Evolutionary conservation across 495 filamentous ascomycete genomes (phyloP).

Genomic region (Cudoniella acicularis): DNA sequence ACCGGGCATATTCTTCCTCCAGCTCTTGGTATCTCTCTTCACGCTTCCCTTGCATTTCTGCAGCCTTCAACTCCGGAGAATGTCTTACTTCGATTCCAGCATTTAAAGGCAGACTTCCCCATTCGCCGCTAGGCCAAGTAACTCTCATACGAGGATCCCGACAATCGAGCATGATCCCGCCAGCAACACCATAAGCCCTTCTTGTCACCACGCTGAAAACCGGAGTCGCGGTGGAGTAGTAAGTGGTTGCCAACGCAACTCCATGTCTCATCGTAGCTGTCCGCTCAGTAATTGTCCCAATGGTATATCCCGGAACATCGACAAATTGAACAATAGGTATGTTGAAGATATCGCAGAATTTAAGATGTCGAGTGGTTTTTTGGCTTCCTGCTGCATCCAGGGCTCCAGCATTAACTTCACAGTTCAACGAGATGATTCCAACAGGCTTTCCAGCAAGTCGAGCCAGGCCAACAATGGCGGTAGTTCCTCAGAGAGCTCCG

Average conservation of each 20-base stretch:
- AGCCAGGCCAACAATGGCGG: conserved; percentile 56
- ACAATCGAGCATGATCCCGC: conserved; percentile 58
- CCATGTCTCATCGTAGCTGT: conserved; percentile 62
- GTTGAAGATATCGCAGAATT: conserved; percentile 63
- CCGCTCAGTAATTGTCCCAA: conserved; percentile 58
- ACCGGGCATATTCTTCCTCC: conserved; percentile 52
- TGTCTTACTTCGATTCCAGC: conserved; percentile 62
- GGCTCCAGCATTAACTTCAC: conserved; percentile 58
- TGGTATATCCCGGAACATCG: conserved; percentile 59
- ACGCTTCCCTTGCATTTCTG: conserved; percentile 41
- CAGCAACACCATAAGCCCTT: conserved; percentile 57
- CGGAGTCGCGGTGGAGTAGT: conserved; percentile 56
- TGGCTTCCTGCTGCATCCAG: conserved; percentile 57
- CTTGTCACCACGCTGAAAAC: conserved; percentile 58
- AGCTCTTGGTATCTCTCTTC: conserved; percentile 47
- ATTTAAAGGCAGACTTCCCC: conserved; percentile 56
- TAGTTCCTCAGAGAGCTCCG: conserved; percentile 57
- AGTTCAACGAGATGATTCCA: conserved; percentile 54
- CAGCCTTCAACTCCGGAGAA: conserved; percentile 52
- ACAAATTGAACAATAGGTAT: conserved; percentile 60
- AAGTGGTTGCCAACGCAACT: conserved; percentile 53
- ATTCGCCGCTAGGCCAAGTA: conserved; percentile 59
- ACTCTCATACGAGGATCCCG: conserved; percentile 56
- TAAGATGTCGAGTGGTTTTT: conserved; percentile 54
- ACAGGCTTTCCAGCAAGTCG: conserved; percentile 51